A percentile compares a stretch with the other conserved stretches of the same genome.
phyloP scores from a whole-genome alignment of 352 stramenopile genomes.

The Nothophytophthora sp. region DNA sequence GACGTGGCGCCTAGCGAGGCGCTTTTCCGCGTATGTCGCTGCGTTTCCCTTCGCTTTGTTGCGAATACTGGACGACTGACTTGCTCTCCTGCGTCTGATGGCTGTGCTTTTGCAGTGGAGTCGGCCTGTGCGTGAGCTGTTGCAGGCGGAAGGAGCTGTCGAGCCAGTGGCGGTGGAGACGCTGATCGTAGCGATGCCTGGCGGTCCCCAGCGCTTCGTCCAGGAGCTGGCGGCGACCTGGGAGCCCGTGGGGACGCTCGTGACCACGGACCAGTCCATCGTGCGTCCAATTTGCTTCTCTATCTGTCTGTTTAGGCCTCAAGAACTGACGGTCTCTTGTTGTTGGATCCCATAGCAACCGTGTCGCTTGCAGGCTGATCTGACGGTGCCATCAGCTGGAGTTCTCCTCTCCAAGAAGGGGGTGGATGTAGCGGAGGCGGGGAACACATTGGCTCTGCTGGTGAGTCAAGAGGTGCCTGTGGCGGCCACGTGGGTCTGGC shows the following conservation, averaged over 20 bases:
- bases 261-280: slow-evolving; percentile 50
- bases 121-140: slow-evolving; percentile 26
- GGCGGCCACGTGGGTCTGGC: slow-evolving; percentile 52
- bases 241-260: slow-evolving; percentile 46
- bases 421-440: slow-evolving; percentile 26
- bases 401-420: slow-evolving; percentile 48
- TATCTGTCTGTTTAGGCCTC: not conserved
- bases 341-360: slow-evolving; percentile 21
- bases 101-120: slow-evolving; percentile 64
- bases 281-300: too few relatives aligned
- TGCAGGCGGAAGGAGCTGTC: slow-evolving; percentile 8
- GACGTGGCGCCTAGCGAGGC: slow-evolving; percentile 25
- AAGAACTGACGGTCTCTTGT: not conserved
- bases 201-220: slow-evolving; percentile 48
- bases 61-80: too few relatives aligned
- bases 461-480: slow-evolving; percentile 44
- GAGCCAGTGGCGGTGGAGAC: slow-evolving; percentile 24
- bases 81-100: too few relatives aligned
- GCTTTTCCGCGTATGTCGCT: slow-evolving; percentile 54
- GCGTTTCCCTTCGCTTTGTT: slow-evolving; percentile 2
- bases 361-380: slow-evolving; percentile 14
- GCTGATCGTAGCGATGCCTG: slow-evolving; percentile 51
- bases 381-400: not conserved
- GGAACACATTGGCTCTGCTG: slow-evolving; percentile 40
- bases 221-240: slow-evolving; percentile 45